Conservation (phyloP, 2,329 filamentous ascomycete genomes). For the Nemania sp. region DNA sequence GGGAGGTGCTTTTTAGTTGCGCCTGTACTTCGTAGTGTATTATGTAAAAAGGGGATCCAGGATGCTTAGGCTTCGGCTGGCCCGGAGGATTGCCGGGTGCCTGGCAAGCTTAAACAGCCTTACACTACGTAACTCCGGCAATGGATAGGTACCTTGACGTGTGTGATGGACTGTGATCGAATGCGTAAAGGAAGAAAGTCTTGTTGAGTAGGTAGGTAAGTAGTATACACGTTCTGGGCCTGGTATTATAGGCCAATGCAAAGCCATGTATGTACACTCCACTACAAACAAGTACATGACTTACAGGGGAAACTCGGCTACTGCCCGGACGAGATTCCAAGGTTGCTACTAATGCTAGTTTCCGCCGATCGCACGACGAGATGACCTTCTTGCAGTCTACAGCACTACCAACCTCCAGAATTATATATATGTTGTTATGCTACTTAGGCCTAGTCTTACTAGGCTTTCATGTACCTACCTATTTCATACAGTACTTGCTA, state of each 20-base stretch:
- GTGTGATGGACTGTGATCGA: constrained; percentile 19
- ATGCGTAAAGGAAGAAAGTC: constrained; percentile 11
- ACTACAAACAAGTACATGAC: constrained; percentile 1
- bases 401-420: neutral
- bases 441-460: too few relatives aligned
- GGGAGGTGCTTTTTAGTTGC: neutral
- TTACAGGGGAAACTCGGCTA: constrained; percentile 31
- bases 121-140: constrained; percentile 11
- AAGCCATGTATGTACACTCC: too few relatives aligned
- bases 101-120: constrained; percentile 28
- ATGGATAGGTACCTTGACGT: neutral
- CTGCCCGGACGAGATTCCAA: constrained; percentile 25
- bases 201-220: neutral
- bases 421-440: neutral
- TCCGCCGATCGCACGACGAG: constrained; percentile 27
- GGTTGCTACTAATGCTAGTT: constrained; percentile 27
- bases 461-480: too few relatives aligned
- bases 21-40: neutral
- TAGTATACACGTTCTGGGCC: too few relatives aligned
- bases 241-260: constrained; percentile 1
- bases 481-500: too few relatives aligned
- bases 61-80: constrained; percentile 20
- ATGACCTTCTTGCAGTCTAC: constrained; percentile 12
- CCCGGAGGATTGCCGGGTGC: constrained; percentile 37
- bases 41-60: constrained; percentile 3